Evolutionary conservation across 1,284 basidiomycete genomes (phyloP).

Genomic region (Ceratobasidium sp.): DNA sequence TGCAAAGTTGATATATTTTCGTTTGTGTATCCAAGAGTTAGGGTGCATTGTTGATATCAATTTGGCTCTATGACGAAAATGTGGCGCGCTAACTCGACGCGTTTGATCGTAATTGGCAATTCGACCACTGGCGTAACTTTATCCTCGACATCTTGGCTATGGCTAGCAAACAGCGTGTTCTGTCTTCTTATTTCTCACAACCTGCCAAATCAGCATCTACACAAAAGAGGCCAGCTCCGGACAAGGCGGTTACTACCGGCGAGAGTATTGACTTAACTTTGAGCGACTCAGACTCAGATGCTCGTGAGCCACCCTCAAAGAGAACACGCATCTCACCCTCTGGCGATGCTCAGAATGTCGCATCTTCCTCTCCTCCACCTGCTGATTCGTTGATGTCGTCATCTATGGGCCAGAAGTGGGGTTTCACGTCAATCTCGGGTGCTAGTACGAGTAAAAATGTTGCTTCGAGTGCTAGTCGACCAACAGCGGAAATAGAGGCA

Average conservation of each 20-base stretch:
- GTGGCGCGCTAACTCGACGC: conserved; percentile 9
- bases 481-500: conserved; percentile 43
- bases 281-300: conserved; percentile 32
- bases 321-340: not conserved
- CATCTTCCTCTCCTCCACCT: conserved; percentile 18
- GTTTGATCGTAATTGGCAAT: not conserved
- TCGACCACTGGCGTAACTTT: not conserved
- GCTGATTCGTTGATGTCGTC: conserved; percentile 11
- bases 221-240: not conserved
- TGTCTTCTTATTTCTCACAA: conserved; percentile 36
- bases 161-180: conserved; percentile 17
- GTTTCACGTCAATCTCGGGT: conserved; percentile 3
- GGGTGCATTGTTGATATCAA: not conserved
- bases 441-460: not conserved
- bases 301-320: conserved; percentile 21
- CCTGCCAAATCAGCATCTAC: not conserved
- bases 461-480: conserved; percentile 14
- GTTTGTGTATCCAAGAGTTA: not conserved
- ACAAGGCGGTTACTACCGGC: not conserved
- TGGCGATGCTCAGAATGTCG: not conserved
- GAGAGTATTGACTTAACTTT: conserved; percentile 25
- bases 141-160: conserved; percentile 7
- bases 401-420: conserved; percentile 22
- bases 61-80: not conserved
- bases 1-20: not conserved